Evolutionary conservation across 2,329 filamentous ascomycete species (phyloP), one percentile per base, ranked within the genome.

Genomic region (Penicillium griseofulvum): DNA sequence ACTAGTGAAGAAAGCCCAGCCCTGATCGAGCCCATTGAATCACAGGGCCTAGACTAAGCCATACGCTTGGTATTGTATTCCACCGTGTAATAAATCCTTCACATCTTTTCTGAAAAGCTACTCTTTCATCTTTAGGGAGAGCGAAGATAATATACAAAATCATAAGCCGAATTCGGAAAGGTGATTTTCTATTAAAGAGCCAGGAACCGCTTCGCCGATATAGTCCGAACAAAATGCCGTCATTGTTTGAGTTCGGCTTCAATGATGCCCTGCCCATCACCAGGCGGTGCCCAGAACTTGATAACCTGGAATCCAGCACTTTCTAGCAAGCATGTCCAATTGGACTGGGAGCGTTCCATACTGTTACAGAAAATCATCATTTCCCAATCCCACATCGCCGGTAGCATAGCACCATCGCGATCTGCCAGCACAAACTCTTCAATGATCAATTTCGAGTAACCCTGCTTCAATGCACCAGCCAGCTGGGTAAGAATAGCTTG

Each of bases 381-480:
- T 34, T 24, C 29, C 43, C 29, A 46, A 50, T 78, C 75, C 26
- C 69, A 50, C 14, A 63, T 55, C 0, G 66, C 61, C 0, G 66
- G 64, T 22, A 70, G 48, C 56, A 63, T 62, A 8, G 63, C 45
- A 5, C 62, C 67, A 1, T 64, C 64, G 5, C 37, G 52, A 26
- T 75, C 59, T 1, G 73, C 68, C 2, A 77, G 52, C 4, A 76
- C 68, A 33, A 75, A 68, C 22, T 78, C 77, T 28, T 75, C 71
- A 39, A 78, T 71, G 1, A 79, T 51, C 3, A 78, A 64, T 16
- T 66, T 62, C 0, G 74, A 76, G 9, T 73, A 70, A 0, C 70
- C 65, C 8, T 58, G 59, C 5, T 54, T 62, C 60, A 76, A 69
- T 2, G 72, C 74, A 1, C 56, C 42, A 1, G 53, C 55, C 4